Base-by-base conservation (phyloP, 2,329 filamentous ascomycete species). In the Aaosphaeria pasadenensis region DNA sequence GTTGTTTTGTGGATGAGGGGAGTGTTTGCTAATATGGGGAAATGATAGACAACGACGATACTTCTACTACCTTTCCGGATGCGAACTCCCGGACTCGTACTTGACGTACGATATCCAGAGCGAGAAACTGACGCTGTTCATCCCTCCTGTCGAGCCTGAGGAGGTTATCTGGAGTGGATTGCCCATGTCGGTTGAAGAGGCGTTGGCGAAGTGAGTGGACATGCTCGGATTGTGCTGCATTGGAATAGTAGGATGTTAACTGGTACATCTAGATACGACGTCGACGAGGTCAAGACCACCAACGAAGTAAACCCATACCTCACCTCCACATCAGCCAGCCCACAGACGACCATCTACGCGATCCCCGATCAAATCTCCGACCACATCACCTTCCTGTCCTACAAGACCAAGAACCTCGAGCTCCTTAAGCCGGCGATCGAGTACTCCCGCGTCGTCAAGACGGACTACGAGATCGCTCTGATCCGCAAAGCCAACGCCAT, bases 61-160 rank as follows among this genome's bases (percentile, higher is more conserved):
- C 70, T 99, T 99, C 76, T 96, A 88, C 81, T 99, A 99, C 72
- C 78, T 97, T 40, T 92, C 89, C 28, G 94, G 94, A 59, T 95
- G 85, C 64, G 80, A 85, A 53, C 79, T 95, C 30, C 82, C 91
- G 50, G 91, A 96, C 71, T 87, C 87, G 61, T 85, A 86, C 66
- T 81, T 90, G 51, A 81, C 86, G 48, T 96, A 96, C 76, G 86
- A 96, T 56, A 86, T 95, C 49, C 76, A 81, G 41, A 79, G 82
- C 42, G 80, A 84, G 55, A 83, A 84, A 59, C 82, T 91, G 38
- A 95, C 86, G 3, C 83, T 99, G 43, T 99, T 91, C 74, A 92
- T 99, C 60, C 92, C 94, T 2, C 88, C 91, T 11, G 82, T 91
- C 60, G 85, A 96, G 59, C 82, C 89, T n/a, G 88, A 94, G 39